phyloP scores from a whole-genome alignment of 1,284 basidiomycete genomes.

The Gomphus bonarii region DNA sequence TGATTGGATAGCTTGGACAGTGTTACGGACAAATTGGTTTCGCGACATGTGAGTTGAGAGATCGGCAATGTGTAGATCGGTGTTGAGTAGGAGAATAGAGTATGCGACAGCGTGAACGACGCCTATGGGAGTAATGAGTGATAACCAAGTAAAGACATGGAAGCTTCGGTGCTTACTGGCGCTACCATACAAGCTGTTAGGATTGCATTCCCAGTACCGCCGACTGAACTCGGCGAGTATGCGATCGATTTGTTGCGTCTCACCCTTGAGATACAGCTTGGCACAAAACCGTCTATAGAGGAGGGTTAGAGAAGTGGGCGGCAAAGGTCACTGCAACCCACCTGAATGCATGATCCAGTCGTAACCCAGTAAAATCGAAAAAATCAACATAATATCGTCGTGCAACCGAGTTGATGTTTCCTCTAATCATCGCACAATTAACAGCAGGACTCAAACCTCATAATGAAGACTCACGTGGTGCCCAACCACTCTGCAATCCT shows the following conservation, averaged over 20 bases:
- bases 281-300: constrained; percentile 66
- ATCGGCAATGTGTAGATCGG: constrained; percentile 94
- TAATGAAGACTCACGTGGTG: constrained; percentile 53
- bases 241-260: constrained; percentile 96
- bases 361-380: constrained; percentile 79
- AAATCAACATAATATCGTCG: constrained; percentile 76
- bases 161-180: constrained; percentile 45
- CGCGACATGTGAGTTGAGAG: constrained; percentile 84
- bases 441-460: not conserved
- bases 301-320: constrained; percentile 2
- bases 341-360: constrained; percentile 89
- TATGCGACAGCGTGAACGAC: constrained; percentile 91
- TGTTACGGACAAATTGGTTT: constrained; percentile 90
- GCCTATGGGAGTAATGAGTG: constrained; percentile 32
- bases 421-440: constrained; percentile 31
- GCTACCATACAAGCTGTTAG: constrained; percentile 67
- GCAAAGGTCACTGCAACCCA: constrained; percentile 21
- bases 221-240: constrained; percentile 88
- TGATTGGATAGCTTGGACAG: constrained; percentile 74
- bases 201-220: constrained; percentile 89
- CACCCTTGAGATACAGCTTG: constrained; percentile 88
- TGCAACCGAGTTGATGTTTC: constrained; percentile 63
- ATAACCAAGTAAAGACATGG: not conserved
- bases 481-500: constrained; percentile 97
- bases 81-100: constrained; percentile 91